Base-by-base conservation (phyloP, 805 yeast species). In the Yarrowia sp. region DNA sequence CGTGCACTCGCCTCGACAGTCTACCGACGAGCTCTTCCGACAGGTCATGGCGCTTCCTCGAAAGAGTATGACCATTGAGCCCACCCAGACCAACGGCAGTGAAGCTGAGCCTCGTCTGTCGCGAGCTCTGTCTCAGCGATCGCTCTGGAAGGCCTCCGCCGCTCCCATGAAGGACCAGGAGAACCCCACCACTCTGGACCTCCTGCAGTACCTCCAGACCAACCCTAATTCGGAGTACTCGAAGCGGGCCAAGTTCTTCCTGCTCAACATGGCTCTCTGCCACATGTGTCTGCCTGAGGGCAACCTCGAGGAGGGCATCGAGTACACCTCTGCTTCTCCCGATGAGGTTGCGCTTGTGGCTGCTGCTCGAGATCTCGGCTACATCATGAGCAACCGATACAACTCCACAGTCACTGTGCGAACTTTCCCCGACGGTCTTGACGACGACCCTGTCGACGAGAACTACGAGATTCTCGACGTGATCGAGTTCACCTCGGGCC, bases 331-430 rank as follows among this genome's bases (percentile, higher is more conserved):
- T 0, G 85, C 98, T 0, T 92, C 97, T 0, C 99, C 99, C 0
- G 99, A 94, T 74, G 99, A 94, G 72, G 74, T 92, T 55, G 99
- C 99, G 0, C 76, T 94, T 29, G 93, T 94, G 2, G 84, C 87
- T 47, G 99, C 98, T 0, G 99, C 99, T 0, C 80, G 97, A 67
- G 99, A 94, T 70, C 79, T 94, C 79, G 99, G 99, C 0, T 94
- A 79, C 72, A 84, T 92, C n/a, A 88, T 92, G 7, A 80, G 77
- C 62, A 90, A 89, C 63, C 82, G 88, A 61, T 83, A 83, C 64
- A 83, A 83, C 47, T 81, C 81, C 63, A 72, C 75, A 1, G 71
- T 94, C 47, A 81, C 86, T 0, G 74, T 94, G 21, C 85, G 92
- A 67, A 82, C 90, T 0, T 94, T 87, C 71, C 97, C 98, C 0